phyloP scores from a whole-genome alignment of 345 rosid species.

The Passiflora organensis region DNA sequence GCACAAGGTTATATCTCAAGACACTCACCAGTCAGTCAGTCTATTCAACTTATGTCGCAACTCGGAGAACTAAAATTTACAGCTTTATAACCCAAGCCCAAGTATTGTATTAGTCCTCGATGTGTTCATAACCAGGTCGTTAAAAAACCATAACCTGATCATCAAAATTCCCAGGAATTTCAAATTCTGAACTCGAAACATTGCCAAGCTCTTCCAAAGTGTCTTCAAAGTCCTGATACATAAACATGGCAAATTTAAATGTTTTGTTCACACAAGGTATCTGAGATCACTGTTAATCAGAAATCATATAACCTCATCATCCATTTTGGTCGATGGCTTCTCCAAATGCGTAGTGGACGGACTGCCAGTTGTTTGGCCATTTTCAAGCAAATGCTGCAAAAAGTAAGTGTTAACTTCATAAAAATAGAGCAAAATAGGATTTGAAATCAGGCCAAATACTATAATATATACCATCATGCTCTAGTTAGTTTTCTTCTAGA shows the following conservation, averaged over 20 bases:
- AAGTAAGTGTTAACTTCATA: neutral
- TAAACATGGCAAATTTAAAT: neutral
- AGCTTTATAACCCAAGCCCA: slow-evolving; percentile 14
- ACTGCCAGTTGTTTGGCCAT: slow-evolving; percentile 18
- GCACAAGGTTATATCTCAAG: slow-evolving; percentile 12
- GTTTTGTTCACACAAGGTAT: neutral
- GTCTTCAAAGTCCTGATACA: slow-evolving; percentile 37
- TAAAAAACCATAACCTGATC: slow-evolving; percentile 37
- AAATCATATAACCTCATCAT: slow-evolving; percentile 38
- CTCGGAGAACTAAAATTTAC: slow-evolving; percentile 13
- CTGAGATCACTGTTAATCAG: slow-evolving; percentile 3
- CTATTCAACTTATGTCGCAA: slow-evolving; percentile 19
- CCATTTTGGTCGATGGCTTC: slow-evolving; percentile 32
- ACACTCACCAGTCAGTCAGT: slow-evolving; percentile 23
- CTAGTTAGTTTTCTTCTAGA: neutral
- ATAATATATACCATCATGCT: no score
- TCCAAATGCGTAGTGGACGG: slow-evolving; percentile 29
- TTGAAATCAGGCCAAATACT: neutral
- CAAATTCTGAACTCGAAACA: slow-evolving; percentile 47
- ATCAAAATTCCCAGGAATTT: slow-evolving; percentile 41
- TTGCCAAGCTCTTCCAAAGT: slow-evolving; percentile 40
- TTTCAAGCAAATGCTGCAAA: slow-evolving; percentile 29
- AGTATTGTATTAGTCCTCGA: slow-evolving; percentile 15
- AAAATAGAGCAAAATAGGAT: slow-evolving; percentile 7
- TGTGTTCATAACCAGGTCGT: slow-evolving; percentile 15